phyloP scores from a whole-genome alignment of 768 basidiomycete species.

The Dioszegia aurantiaca region DNA sequence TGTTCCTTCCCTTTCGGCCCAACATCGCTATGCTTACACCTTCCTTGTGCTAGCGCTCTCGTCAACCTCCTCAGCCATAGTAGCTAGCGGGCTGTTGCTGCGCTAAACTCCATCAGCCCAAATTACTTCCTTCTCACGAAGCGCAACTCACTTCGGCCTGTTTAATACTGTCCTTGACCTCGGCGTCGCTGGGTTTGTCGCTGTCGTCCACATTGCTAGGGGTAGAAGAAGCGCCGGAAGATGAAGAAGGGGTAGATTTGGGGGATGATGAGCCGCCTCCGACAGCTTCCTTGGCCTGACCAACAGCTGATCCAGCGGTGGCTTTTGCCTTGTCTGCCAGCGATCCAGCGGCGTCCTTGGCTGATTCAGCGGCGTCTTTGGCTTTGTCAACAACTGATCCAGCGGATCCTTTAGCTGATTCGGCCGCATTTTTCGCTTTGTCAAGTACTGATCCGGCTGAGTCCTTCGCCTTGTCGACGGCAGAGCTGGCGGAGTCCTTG shows the following conservation, averaged over 20 bases:
- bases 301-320: neutral
- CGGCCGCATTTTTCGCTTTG: neutral
- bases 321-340: too few species aligned
- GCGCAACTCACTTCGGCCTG: constrained; percentile 12
- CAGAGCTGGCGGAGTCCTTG: too few species aligned
- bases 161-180: constrained; percentile 17
- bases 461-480: too few species aligned
- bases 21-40: neutral
- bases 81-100: constrained; percentile 8
- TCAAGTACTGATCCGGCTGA: neutral
- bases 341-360: too few species aligned
- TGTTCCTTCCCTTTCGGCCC: neutral
- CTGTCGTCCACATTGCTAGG: constrained; percentile 16
- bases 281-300: neutral
- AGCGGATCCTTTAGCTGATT: neutral
- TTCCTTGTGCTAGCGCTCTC: constrained; percentile 1
- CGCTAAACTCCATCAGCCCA: constrained; percentile 2
- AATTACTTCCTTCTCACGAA: too few species aligned
- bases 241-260: neutral
- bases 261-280: too few species aligned
- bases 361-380: too few species aligned
- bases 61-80: constrained; percentile 13
- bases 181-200: constrained; percentile 16
- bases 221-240: constrained; percentile 2
- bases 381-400: too few species aligned